These are phyloP conservation scores for Multifurca ochricompacta DNA, from an alignment of 768 basidiomycete species.

Conservation along the genomic window DNA sequence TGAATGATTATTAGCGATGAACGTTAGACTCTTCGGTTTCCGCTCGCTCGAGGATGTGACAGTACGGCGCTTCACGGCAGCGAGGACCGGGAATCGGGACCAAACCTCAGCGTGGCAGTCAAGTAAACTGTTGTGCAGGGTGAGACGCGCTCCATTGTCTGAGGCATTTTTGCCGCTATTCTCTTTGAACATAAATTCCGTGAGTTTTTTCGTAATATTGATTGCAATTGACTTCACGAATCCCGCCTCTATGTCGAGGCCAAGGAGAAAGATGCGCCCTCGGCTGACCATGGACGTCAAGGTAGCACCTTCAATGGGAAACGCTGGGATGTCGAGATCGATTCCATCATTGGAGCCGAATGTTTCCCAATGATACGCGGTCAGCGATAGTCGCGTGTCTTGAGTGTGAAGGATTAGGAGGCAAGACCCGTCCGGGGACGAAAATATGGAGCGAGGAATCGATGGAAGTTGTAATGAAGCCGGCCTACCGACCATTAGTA, in stretches of 20 bases:
- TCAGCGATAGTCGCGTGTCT: constrained; percentile 20
- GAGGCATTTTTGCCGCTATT: constrained; percentile 27
- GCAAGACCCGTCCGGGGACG: constrained; percentile 51
- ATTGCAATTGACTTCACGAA: constrained; percentile 38
- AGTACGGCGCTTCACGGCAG: constrained; percentile 7
- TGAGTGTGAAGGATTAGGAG: constrained; percentile 31
- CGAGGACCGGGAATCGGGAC: constrained; percentile 10
- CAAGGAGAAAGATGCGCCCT: constrained; percentile 36
- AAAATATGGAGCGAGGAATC: constrained; percentile 32
- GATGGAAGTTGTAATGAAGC: constrained; percentile 35
- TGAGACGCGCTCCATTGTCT: constrained; percentile 18
- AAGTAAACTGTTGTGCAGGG: constrained; percentile 33
- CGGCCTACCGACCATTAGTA: constrained; percentile 29
- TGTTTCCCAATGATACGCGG: constrained; percentile 47
- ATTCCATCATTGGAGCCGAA: constrained; percentile 47
- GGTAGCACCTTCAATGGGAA: constrained; percentile 23
- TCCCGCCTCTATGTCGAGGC: constrained; percentile 29
- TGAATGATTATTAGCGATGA: constrained; percentile 35
- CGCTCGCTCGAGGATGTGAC: constrained; percentile 22
- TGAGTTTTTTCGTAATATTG: constrained; percentile 46
- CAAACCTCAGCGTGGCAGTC: constrained; percentile 14
- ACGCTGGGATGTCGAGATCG: constrained; percentile 28
- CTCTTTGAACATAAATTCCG: constrained; percentile 49
- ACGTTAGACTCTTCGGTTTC: constrained; percentile 32
- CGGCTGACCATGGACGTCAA: constrained; percentile 42